Evolutionary conservation across 441 rosid species (phyloP).

Genomic region (Macaranga tanarius): DNA sequence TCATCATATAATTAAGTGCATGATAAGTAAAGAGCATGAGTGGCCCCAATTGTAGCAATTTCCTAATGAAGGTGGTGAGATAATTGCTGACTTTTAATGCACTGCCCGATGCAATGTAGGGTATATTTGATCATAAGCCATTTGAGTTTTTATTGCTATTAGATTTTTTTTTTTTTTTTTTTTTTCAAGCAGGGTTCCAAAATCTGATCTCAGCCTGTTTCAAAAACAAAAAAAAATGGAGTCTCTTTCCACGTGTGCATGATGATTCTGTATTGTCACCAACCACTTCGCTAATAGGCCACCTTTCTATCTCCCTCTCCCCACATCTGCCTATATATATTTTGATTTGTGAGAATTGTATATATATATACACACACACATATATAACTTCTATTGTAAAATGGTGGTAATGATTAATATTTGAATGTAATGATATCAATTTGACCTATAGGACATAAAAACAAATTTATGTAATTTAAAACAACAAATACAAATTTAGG

Average conservation of each 20-base stretch:
- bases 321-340: background rate
- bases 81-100: background rate
- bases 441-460: no score
- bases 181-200: background rate
- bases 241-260: conserved; percentile 38
- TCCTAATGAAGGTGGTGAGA: conserved; percentile 19
- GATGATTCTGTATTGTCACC: conserved; percentile 30
- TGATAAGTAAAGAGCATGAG: background rate
- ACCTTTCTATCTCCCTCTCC: conserved; percentile 23
- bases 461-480: no score
- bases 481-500: no score
- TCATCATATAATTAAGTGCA: background rate
- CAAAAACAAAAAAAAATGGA: background rate
- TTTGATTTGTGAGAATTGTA: background rate
- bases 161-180: background rate
- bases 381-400: no score
- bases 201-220: background rate
- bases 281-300: conserved; percentile 27
- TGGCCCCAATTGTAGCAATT: background rate
- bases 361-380: no score
- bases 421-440: no score
- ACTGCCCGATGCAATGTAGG: conserved; percentile 25
- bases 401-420: no score
- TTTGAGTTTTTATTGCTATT: conserved; percentile 9
- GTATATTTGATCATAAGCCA: conserved; percentile 16